phyloP scores from a whole-genome alignment of 177 flowering plant species.

The Tripterygium wilfordii region DNA sequence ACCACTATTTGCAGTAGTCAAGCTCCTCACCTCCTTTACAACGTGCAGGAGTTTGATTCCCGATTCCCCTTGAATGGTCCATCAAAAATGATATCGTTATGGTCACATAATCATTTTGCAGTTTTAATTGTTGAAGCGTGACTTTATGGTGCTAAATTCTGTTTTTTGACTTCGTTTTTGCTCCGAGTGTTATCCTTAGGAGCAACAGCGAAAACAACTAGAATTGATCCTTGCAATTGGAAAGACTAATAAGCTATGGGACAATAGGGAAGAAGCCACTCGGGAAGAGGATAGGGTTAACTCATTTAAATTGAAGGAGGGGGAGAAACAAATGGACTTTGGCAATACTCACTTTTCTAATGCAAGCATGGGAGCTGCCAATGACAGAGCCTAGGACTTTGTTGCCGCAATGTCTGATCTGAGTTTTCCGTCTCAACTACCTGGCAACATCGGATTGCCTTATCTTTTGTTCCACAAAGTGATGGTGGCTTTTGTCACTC shows the following conservation, averaged over 20 bases:
- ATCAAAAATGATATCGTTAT: too few relatives aligned
- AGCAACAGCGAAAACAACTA: conserved; percentile 81
- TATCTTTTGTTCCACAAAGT: too few relatives aligned
- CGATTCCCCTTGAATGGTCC: too few relatives aligned
- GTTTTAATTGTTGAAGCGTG: too few relatives aligned
- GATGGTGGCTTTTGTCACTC: too few relatives aligned
- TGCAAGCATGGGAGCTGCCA: conserved; percentile 11
- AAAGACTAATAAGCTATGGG: conserved; percentile 46
- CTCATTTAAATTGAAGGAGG: conserved; percentile 10
- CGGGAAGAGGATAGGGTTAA: conserved; percentile 15
- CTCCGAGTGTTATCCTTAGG: conserved; percentile 29
- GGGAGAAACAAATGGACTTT: conserved; percentile 19
- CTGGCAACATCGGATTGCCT: too few relatives aligned
- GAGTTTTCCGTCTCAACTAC: too few relatives aligned
- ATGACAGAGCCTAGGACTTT: neutral
- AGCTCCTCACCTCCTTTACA: too few relatives aligned
- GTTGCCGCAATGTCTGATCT: neutral
- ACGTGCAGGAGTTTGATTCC: too few relatives aligned
- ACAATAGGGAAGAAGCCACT: conserved; percentile 23
- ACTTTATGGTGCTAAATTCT: too few relatives aligned
- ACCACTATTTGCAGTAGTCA: too few relatives aligned
- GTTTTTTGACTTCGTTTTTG: neutral
- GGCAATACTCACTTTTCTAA: conserved; percentile 14
- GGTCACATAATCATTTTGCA: too few relatives aligned
- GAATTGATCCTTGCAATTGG: conserved; percentile 77